These are phyloP conservation scores for Pseudonitzschia delicatissima DNA, from an alignment of 108 stramenopile species.

Conservation along the genomic window DNA sequence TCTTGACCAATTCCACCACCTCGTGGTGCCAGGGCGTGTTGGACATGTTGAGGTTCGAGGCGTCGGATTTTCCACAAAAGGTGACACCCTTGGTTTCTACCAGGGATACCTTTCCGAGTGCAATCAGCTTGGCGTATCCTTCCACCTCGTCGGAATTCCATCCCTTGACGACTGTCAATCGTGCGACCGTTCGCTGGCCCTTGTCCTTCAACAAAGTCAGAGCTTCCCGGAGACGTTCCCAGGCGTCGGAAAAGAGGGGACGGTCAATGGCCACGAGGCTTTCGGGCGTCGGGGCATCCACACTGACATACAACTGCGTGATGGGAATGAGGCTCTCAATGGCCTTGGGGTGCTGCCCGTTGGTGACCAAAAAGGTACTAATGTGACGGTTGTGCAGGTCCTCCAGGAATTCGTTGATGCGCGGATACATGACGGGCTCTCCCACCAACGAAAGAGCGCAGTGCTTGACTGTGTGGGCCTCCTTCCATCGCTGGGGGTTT, in stretches of 20 bases:
- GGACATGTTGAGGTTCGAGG: constrained; percentile 93
- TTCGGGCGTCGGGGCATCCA: constrained; percentile 93
- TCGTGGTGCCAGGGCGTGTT: constrained; percentile 97
- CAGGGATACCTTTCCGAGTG: constrained; percentile 82
- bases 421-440: constrained; percentile 97
- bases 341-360: constrained; percentile 94
- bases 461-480: constrained; percentile 88
- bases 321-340: constrained; percentile 88
- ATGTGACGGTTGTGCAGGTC: constrained; percentile 89
- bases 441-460: constrained; percentile 88
- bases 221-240: constrained; percentile 86
- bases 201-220: constrained; percentile 72
- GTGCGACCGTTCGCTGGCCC: constrained; percentile 93
- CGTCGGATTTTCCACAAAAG: constrained; percentile 95
- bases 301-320: constrained; percentile 92
- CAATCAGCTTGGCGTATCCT: constrained; percentile 90
- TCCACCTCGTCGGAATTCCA: constrained; percentile 92
- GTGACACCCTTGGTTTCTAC: constrained; percentile 98
- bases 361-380: constrained; percentile 94
- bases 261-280: constrained; percentile 89
- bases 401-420: constrained; percentile 85
- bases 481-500: constrained; percentile 86
- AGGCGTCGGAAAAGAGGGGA: constrained; percentile 93
- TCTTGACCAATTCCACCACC: constrained; percentile 67
- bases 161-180: constrained; percentile 94